phyloP scores from a whole-genome alignment of 257 asterid species.

The Solanum chilense region DNA sequence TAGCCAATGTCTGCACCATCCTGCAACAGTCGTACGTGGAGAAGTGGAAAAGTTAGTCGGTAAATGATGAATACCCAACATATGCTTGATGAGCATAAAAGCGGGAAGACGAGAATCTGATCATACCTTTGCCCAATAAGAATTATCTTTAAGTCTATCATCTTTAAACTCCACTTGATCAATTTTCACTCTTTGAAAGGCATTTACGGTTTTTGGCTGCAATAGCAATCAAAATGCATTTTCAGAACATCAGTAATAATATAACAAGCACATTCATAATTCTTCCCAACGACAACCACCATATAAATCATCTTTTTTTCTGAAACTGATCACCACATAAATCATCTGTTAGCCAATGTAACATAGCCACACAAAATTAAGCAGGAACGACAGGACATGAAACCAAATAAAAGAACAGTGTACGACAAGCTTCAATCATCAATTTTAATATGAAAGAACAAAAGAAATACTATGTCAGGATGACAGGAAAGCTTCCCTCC shows the following conservation, averaged over 20 bases:
- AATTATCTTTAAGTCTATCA: constrained; percentile 89
- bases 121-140: constrained; percentile 95
- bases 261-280: not conserved
- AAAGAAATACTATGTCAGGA: not conserved
- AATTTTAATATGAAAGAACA: not conserved
- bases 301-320: not conserved
- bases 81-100: not conserved
- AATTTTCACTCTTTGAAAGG: constrained; percentile 48
- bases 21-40: constrained; percentile 21
- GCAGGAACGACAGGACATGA: not conserved
- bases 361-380: not conserved
- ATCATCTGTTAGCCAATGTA: not conserved
- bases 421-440: not conserved
- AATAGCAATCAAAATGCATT: not conserved
- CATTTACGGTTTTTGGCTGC: constrained; percentile 69
- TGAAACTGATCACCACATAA: not conserved
- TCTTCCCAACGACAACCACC: not conserved
- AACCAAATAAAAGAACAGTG: not conserved
- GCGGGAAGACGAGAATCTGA: not conserved
- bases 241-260: not conserved
- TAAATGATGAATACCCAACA: not conserved
- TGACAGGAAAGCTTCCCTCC: not conserved
- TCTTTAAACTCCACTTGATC: constrained; percentile 28
- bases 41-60: not conserved
- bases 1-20: constrained; percentile 90